Evolutionary conservation across 371 early-diverging fungal species (phyloP), one percentile per base, ranked within the genome.

Genomic region (Mucor lusitanicus): DNA sequence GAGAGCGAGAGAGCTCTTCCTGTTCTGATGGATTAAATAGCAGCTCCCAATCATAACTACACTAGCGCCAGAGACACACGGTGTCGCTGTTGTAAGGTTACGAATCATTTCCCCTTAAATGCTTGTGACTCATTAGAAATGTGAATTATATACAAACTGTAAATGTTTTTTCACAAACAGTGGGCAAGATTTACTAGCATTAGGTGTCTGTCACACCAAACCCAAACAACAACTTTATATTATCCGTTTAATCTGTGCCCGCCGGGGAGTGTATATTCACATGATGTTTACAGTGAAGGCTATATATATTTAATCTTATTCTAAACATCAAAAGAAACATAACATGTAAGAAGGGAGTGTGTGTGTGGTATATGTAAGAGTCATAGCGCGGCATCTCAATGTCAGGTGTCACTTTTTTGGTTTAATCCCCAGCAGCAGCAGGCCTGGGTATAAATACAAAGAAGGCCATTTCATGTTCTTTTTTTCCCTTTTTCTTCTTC

Each of bases 31-130:
- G 11, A 13, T 65, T 65, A 3, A 42, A 55, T 11, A 61, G 39
- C 55, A 35, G 54, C 55, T 33, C 12, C 61, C 67, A 60, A 60
- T 60, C 30, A 60, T 54, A 6, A n/a, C 33, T 4, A 48, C 21
- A 19, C 21, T 17, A 48, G 32, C 48, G 37, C 59, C 46, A 58
- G 27, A 65, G 48, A 27, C 59, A 37, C 35, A 37, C 21, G 28
- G 19, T 19, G 25, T 25, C 8, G 33, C 48, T 66, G 17, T 60
- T 35, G 53, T 62, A 50, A 53, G 3, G 62, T 62, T 35, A 33
- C 57, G 35, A 57, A 57, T 57, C 48, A 61, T 32, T 32, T 23
- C 17, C 35, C 21, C 57, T 57, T 30, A 35, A 25, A 57, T 19
- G 33, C 7, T 9, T 57, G 57, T 57, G 57, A 57, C 57, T 57